Evolutionary conservation across 768 basidiomycete species (phyloP), one percentile per base, ranked within the genome.

Genomic region (Porpolomopsis calyptriformis): DNA sequence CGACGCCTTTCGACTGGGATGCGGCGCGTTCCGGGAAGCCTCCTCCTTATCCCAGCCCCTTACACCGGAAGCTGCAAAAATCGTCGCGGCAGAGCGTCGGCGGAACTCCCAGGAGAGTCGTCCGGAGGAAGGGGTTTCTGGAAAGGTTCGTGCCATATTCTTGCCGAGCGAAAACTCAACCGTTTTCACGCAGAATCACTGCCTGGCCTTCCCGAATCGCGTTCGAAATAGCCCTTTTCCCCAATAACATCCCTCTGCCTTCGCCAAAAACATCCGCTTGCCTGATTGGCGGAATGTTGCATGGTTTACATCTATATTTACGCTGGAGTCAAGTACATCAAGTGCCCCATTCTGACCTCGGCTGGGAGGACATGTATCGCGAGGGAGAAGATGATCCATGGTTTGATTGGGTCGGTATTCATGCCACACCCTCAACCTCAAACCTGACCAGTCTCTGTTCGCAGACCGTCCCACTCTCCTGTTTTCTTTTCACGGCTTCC

Each of bases 1-100:
- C 82, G 5, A 62, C 72, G 7, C 83, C 87, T 1, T 91, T 91
- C 55, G 87, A 91, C 65, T 90, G 88, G 88, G 82, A 85, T 24
- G 87, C 88, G 0, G 88, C 80, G 10, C 71, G 82, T n/a, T 71
- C 76, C 1, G 69, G 74, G 41, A 71, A 70, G 50, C 80, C 84
- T 3, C 76, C 87, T 3, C 87, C 87, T 2, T 90, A 83, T 69
- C 69, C 68, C 2, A 78, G 80, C 0, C 84, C 84, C 2, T 57
- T 70, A 5, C 63, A 64, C 42, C 68, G 57, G 42, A 76, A 72
- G 58, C 71, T 56, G 49, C 69, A 51, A 62, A 66, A 55, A 64
- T 58, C 64, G 65, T 34, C 70, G 54, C 50, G 70, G 51, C 63
- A 66, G 55, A 64, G 72, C 59, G 55, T 69, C 53, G 64, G 61